Conservation (phyloP, 805 yeast species). For the Lachancea sp. region DNA sequence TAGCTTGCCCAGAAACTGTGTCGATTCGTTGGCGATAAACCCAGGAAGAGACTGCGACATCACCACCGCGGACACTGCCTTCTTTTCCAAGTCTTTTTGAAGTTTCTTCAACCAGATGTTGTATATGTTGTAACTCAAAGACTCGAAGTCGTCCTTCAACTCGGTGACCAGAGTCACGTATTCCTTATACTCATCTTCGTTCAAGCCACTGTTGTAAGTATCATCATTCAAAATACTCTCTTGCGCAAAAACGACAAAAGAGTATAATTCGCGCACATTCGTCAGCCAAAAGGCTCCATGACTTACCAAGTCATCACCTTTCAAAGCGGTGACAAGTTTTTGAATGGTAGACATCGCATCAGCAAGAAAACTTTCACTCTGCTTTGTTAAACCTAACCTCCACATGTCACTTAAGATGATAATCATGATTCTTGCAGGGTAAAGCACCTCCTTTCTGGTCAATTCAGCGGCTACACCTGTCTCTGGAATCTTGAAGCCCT, state of each 20-base stretch:
- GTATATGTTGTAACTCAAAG: constrained; percentile 86
- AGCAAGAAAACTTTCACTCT: constrained; percentile 85
- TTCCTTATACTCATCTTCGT: constrained; percentile 82
- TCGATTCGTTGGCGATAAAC: constrained; percentile 76
- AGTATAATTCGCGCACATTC: constrained; percentile 89
- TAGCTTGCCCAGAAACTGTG: constrained; percentile 76
- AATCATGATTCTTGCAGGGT: constrained; percentile 93
- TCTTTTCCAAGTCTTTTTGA: constrained; percentile 83
- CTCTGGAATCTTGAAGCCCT: constrained; percentile 78
- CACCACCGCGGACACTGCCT: constrained; percentile 91
- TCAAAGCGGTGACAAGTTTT: constrained; percentile 66
- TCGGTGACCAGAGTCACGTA: constrained; percentile 84
- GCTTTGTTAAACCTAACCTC: constrained; percentile 90
- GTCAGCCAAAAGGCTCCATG: constrained; percentile 98
- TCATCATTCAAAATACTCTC: constrained; percentile 84
- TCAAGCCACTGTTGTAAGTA: constrained; percentile 73
- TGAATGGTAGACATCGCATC: constrained; percentile 84
- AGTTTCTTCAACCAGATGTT: constrained; percentile 96
- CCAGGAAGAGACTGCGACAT: constrained; percentile 95
- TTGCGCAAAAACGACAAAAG: constrained; percentile 92
- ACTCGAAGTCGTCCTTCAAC: constrained; percentile 89
- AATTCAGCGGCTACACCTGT: constrained; percentile 79
- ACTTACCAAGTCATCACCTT: constrained; percentile 80
- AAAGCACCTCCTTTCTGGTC: constrained; percentile 82
- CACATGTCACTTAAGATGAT: constrained; percentile 94